These are phyloP conservation scores for Coelastrella sp. DNA, from an alignment of 139 green algal species.

Conservation along the genomic window DNA sequence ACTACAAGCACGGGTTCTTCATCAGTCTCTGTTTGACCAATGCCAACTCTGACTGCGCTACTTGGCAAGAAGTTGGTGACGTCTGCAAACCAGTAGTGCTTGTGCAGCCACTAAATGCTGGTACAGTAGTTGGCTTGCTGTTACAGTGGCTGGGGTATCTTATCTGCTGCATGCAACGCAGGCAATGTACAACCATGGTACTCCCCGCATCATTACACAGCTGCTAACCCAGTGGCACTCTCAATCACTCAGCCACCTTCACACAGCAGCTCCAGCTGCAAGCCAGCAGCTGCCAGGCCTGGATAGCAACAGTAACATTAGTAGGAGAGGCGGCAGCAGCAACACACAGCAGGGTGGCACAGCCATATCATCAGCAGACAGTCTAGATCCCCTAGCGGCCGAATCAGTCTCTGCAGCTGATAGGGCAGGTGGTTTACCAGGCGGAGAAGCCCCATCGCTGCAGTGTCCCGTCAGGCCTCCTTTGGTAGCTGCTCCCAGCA, in stretches of 20 bases:
- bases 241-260: neutral
- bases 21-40: no score
- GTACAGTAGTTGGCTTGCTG: neutral
- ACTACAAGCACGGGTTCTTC: no score
- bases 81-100: no score
- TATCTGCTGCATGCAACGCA: neutral
- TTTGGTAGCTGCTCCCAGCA: neutral
- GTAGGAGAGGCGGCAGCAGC: neutral
- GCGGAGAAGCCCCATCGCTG: neutral
- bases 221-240: constrained; percentile 32
- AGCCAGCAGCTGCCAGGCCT: no score
- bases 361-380: neutral
- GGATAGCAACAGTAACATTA: neutral
- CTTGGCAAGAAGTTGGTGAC: no score
- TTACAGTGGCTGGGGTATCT: neutral
- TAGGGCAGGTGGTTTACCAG: neutral
- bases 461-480: neutral
- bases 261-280: neutral
- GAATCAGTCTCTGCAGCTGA: neutral
- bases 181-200: constrained; percentile 15
- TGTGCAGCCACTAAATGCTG: no score
- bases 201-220: constrained; percentile 2
- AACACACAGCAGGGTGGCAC: neutral
- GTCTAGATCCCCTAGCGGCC: neutral
- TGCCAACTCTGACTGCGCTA: no score